phyloP scores from a whole-genome alignment of 306 rosid genomes.

The Vicia villosa region DNA sequence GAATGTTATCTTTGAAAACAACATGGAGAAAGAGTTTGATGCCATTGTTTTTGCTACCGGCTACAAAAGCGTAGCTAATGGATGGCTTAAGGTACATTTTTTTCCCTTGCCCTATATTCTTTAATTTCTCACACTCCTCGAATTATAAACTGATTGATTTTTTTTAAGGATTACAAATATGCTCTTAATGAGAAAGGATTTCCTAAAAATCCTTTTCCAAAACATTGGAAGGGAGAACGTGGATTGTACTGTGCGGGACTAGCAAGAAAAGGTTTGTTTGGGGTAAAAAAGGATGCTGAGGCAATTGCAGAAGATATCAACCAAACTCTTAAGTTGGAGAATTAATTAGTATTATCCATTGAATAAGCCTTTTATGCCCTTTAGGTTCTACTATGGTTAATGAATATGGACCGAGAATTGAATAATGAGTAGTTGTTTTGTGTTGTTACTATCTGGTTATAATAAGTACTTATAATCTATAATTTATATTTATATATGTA shows the following conservation, averaged over 20 bases:
- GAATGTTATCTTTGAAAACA: constrained; percentile 43
- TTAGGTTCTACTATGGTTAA: background rate
- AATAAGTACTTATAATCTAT: too few relatives aligned
- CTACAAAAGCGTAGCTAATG: constrained; percentile 50
- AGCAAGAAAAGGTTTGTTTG: constrained; percentile 52
- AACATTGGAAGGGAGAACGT: constrained; percentile 63
- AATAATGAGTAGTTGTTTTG: background rate
- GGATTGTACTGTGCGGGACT: constrained; percentile 64
- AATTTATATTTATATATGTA: too few relatives aligned
- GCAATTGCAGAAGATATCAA: constrained; percentile 48
- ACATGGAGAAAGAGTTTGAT: constrained; percentile 43
- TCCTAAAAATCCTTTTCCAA: constrained; percentile 49
- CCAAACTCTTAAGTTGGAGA: too few relatives aligned
- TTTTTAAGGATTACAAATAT: constrained; percentile 45
- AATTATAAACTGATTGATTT: background rate
- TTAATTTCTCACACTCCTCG: background rate
- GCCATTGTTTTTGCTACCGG: constrained; percentile 70
- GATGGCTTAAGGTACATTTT: constrained; percentile 35
- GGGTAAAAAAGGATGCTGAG: constrained; percentile 59
- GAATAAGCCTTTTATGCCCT: background rate
- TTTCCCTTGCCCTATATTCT: constrained; percentile 27
- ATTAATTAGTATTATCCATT: background rate
- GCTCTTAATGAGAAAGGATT: constrained; percentile 48
- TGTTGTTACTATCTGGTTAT: background rate
- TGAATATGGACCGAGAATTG: background rate